Percentiles rank a stretch among this genome's conserved stretches.
Conservation (phyloP, 2,329 filamentous ascomycete species). For the Aspergillus chevalieri region DNA sequence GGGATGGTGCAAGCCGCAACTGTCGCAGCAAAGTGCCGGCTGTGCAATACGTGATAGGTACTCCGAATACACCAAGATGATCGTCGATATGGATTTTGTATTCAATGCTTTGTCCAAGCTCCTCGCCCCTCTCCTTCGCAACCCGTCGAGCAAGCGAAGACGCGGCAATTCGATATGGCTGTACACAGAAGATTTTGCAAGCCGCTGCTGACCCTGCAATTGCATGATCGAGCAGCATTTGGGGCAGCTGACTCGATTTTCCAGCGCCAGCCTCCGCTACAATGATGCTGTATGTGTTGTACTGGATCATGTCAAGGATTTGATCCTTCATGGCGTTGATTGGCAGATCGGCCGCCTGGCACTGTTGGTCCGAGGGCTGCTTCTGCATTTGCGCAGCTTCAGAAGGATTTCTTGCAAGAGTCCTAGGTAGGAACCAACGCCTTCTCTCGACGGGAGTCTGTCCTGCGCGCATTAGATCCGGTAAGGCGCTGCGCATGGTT, state of each 20-base stretch:
- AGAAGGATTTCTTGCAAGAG: background rate
- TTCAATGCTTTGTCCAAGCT: constrained; percentile 38
- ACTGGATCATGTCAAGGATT: constrained; percentile 35
- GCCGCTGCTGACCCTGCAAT: constrained; percentile 35
- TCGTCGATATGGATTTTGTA: constrained; percentile 43
- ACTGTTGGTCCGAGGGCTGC: background rate
- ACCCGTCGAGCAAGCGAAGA: constrained; percentile 43
- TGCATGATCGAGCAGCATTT: constrained; percentile 47
- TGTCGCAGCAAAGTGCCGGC: constrained; percentile 44
- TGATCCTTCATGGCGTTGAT: constrained; percentile 33
- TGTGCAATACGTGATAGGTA: constrained; percentile 47
- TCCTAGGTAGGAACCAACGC: background rate
- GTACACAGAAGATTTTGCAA: constrained; percentile 48
- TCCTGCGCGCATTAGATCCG: constrained; percentile 1
- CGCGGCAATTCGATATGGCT: constrained; percentile 45
- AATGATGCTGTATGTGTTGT: constrained; percentile 41
- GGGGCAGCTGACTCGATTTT: constrained; percentile 48
- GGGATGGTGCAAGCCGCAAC: constrained; percentile 33
- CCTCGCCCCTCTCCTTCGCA: constrained; percentile 40
- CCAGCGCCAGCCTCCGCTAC: constrained; percentile 43
- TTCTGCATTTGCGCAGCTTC: background rate
- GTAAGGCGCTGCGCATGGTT: constrained; percentile 1
- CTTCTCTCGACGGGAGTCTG: background rate
- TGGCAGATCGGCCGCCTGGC: constrained; percentile 22
- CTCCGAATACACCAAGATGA: constrained; percentile 23